Conservation (phyloP, 2,329 filamentous ascomycete species). For the Penicillium sp. region DNA sequence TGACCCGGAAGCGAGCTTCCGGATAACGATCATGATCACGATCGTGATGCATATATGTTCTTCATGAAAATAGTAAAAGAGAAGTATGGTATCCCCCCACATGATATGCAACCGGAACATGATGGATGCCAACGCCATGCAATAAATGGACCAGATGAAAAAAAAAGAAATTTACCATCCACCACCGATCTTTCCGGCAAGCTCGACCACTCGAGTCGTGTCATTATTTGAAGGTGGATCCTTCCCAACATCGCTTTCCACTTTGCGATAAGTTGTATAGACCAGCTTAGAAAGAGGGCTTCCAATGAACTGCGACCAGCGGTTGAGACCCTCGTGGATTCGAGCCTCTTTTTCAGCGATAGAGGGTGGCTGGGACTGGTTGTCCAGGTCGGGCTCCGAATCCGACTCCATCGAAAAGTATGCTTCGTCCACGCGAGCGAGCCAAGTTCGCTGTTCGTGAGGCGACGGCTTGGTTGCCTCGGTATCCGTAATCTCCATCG, state of each 20-base stretch:
- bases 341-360: conserved; percentile 27
- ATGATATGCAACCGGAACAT: conserved; percentile 14
- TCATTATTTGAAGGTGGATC: conserved; percentile 57
- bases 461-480: conserved; percentile 59
- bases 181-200: conserved; percentile 87
- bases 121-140: conserved; percentile 21
- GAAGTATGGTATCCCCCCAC: conserved; percentile 19
- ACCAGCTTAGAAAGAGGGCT: conserved; percentile 69
- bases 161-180: conserved; percentile 67
- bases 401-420: conserved; percentile 75
- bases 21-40: too few relatives aligned
- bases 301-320: conserved; percentile 73
- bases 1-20: too few relatives aligned
- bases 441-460: conserved; percentile 81
- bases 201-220: conserved; percentile 77
- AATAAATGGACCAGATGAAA: conserved; percentile 9
- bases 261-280: conserved; percentile 84
- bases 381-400: conserved; percentile 37
- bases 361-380: conserved; percentile 26
- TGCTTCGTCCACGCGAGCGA: conserved; percentile 78
- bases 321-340: conserved; percentile 64
- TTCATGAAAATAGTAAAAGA: not conserved
- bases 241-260: conserved; percentile 93
- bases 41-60: too few relatives aligned
- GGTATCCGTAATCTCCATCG: conserved; percentile 22